A percentile compares a stretch with the other conserved stretches of the same genome.
Evolutionary conservation across 2,329 filamentous ascomycete species (phyloP).

Genomic region (Aspergillus calidoustus): DNA sequence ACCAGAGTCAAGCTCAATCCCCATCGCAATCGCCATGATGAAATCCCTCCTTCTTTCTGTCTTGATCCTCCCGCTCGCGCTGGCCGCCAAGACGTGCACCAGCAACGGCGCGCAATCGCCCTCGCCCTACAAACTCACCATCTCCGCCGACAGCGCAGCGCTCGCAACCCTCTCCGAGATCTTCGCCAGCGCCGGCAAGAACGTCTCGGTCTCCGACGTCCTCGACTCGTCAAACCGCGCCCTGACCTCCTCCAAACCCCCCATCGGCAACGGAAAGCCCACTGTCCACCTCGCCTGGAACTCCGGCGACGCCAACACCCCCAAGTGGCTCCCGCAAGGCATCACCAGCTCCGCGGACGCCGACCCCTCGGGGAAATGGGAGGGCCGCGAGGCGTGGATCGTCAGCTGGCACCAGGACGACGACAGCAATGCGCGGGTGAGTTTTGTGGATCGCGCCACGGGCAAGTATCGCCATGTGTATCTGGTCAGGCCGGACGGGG

Average conservation of each 20-base stretch:
- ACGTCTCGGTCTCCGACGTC: constrained; percentile 21
- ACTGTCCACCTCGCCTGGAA: constrained; percentile 23
- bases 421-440: constrained; percentile 33
- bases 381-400: constrained; percentile 40
- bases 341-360: constrained; percentile 43
- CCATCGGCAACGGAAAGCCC: constrained; percentile 14
- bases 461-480: constrained; percentile 40
- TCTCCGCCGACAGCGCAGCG: background rate
- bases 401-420: constrained; percentile 42
- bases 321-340: constrained; percentile 43
- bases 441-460: constrained; percentile 37
- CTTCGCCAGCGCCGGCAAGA: constrained; percentile 1
- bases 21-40: background rate
- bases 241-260: background rate
- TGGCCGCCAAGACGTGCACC: background rate
- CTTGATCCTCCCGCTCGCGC: background rate
- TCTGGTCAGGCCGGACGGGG: constrained; percentile 40
- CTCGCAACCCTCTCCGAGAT: background rate
- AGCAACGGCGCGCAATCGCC: background rate
- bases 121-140: background rate
- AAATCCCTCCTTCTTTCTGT: background rate
- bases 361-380: constrained; percentile 33
- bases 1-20: no score
- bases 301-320: constrained; percentile 37
- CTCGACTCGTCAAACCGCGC: constrained; percentile 20